Conservation (phyloP, 2,329 filamentous ascomycete genomes). For the Fusarium bulbicola region DNA sequence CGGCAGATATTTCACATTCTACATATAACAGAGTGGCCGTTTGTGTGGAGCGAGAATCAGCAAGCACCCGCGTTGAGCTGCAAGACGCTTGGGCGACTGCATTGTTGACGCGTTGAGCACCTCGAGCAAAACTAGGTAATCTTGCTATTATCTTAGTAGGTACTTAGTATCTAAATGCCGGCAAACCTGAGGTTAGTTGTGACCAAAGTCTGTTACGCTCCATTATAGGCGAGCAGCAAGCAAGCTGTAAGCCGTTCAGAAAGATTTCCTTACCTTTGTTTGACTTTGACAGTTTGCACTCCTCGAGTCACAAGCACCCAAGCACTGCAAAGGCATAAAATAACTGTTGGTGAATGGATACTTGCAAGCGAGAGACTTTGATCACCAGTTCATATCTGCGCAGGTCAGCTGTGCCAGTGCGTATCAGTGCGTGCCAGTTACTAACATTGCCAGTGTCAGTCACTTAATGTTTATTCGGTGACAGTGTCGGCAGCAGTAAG, state of each 20-base stretch:
- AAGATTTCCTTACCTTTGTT: neutral
- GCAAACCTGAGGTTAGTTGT: neutral
- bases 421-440: neutral
- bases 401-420: neutral
- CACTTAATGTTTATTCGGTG: neutral
- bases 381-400: neutral
- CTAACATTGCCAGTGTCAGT: neutral
- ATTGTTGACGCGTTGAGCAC: neutral
- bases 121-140: neutral
- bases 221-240: neutral
- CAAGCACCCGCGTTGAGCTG: slow-evolving; percentile 24
- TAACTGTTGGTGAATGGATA: neutral
- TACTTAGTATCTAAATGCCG: neutral
- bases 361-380: neutral
- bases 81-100: slow-evolving; percentile 3
- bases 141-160: neutral
- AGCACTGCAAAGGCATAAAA: neutral
- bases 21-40: slow-evolving; percentile 10
- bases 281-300: neutral
- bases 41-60: slow-evolving; percentile 33
- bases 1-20: slow-evolving; percentile 1
- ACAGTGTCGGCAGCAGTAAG: neutral
- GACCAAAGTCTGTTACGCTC: neutral
- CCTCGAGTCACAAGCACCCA: neutral
- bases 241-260: neutral